Percentiles rank a stretch among this genome's conserved stretches.
phyloP scores from a whole-genome alignment of 2,329 filamentous ascomycete genomes.

The Fusarium pininemorale region DNA sequence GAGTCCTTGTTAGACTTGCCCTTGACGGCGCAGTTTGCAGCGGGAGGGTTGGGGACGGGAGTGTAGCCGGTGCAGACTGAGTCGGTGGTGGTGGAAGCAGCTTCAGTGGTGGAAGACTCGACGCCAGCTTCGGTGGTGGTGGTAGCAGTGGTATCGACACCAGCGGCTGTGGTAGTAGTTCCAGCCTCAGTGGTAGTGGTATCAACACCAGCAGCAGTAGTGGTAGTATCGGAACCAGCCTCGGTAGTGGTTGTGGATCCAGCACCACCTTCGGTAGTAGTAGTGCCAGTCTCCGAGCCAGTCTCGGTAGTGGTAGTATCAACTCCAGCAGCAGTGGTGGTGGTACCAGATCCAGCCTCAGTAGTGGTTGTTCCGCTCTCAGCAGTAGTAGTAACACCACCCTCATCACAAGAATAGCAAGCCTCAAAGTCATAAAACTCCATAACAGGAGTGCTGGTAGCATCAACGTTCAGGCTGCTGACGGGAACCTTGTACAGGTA shows the following conservation, averaged over 20 bases:
- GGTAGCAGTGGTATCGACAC: neutral
- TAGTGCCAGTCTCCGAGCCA: neutral
- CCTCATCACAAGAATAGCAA: slow-evolving; percentile 6
- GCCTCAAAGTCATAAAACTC: neutral
- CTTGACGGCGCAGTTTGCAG: neutral
- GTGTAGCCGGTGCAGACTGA: slow-evolving; percentile 17
- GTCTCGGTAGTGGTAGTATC: neutral
- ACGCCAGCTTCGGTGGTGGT: neutral
- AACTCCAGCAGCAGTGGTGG: neutral
- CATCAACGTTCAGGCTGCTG: fast-evolving
- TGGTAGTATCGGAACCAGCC: neutral
- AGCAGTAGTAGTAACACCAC: slow-evolving; percentile 1
- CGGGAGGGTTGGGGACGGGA: neutral
- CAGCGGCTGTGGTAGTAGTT: neutral
- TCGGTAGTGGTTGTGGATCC: neutral
- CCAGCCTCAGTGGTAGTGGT: neutral
- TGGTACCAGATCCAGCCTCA: neutral
- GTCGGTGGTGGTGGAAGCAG: neutral
- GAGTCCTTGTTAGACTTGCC: neutral
- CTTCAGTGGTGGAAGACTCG: neutral
- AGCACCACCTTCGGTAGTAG: neutral
- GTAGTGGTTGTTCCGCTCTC: neutral
- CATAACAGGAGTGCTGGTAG: fast-evolving
- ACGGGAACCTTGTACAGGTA: neutral
- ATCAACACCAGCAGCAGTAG: neutral